phyloP scores from a whole-genome alignment of 1,284 basidiomycete species.

The Cutaneotrichosporon mucoides region DNA sequence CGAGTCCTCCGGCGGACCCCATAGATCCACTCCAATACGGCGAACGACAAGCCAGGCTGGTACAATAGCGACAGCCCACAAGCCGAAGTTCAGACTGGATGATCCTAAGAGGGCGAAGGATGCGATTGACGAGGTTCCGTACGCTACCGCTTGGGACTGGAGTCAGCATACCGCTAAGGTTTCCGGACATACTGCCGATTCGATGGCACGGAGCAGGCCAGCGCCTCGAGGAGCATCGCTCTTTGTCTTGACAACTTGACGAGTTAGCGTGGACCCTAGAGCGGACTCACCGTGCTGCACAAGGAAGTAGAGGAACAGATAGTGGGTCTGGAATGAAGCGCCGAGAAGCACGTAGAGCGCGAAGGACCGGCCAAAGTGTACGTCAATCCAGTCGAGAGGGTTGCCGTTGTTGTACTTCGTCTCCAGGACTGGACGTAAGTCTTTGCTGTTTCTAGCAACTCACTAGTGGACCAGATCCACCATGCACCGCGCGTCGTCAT shows the following conservation, averaged over 20 bases:
- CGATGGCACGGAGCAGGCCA: conserved; percentile 7
- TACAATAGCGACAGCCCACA: conserved; percentile 7
- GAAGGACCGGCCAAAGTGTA: conserved; percentile 10
- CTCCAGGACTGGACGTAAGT: background rate
- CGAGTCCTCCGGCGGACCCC: too few species aligned
- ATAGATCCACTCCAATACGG: conserved; percentile 5
- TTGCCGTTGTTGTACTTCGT: conserved; percentile 1
- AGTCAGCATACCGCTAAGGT: too few species aligned
- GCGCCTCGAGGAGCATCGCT: conserved; percentile 1
- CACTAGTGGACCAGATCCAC: conserved; percentile 10
- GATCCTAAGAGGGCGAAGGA: conserved; percentile 4
- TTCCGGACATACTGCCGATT: background rate
- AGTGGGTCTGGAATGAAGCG: conserved; percentile 8
- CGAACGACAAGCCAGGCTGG: conserved; percentile 9
- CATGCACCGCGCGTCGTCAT: conserved; percentile 6
- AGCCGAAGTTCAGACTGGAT: conserved; percentile 8
- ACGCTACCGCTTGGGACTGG: conserved; percentile 4
- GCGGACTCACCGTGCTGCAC: conserved; percentile 1
- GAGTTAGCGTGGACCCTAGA: background rate
- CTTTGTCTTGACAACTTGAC: background rate
- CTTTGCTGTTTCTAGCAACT: too few species aligned
- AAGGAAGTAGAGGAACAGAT: conserved; percentile 12
- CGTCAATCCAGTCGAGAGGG: conserved; percentile 6
- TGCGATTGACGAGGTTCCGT: conserved; percentile 3
- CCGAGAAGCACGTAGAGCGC: conserved; percentile 13